Conservation (phyloP, 768 basidiomycete genomes). For the Gloeopeniophorella convolvens region DNA sequence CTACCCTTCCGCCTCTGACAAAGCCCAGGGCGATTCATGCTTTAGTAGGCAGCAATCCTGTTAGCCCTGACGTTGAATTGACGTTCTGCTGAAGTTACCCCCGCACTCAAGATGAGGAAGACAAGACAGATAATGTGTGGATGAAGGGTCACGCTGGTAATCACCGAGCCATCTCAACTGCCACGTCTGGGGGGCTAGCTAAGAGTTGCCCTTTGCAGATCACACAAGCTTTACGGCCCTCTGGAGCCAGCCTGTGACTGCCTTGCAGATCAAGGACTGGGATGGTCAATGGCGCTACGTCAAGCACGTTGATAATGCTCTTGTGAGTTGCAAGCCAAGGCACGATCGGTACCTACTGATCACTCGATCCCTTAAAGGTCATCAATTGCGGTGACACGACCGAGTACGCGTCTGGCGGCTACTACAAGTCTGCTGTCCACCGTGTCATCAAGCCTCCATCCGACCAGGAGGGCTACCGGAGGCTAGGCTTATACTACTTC, state of each 20-base stretch:
- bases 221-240: slow-evolving; percentile 31
- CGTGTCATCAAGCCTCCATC: slow-evolving; percentile 33
- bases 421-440: slow-evolving; percentile 33
- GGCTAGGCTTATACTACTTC: slow-evolving; percentile 34
- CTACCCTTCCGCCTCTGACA: neutral
- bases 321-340: slow-evolving; percentile 22
- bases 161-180: neutral
- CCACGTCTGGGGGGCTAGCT: too few relatives aligned
- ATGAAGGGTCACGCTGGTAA: slow-evolving; percentile 34
- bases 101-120: slow-evolving; percentile 29
- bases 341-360: neutral
- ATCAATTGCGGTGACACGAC: slow-evolving; percentile 32
- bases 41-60: slow-evolving; percentile 40
- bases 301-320: slow-evolving; percentile 31
- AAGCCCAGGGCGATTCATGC: slow-evolving; percentile 52
- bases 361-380: slow-evolving; percentile 28
- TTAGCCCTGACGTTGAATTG: neutral
- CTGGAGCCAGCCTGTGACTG: slow-evolving; percentile 34
- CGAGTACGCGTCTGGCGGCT: slow-evolving; percentile 32
- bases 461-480: slow-evolving; percentile 29
- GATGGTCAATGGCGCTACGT: slow-evolving; percentile 35
- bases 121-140: slow-evolving; percentile 30
- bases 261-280: slow-evolving; percentile 31
- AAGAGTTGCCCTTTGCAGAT: slow-evolving; percentile 21
- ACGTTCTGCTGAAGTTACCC: slow-evolving; percentile 26